A percentile compares a stretch with the other conserved stretches of the same genome.
Conservation (phyloP, 257 asterid genomes). For the Ligustrum vulgare region DNA sequence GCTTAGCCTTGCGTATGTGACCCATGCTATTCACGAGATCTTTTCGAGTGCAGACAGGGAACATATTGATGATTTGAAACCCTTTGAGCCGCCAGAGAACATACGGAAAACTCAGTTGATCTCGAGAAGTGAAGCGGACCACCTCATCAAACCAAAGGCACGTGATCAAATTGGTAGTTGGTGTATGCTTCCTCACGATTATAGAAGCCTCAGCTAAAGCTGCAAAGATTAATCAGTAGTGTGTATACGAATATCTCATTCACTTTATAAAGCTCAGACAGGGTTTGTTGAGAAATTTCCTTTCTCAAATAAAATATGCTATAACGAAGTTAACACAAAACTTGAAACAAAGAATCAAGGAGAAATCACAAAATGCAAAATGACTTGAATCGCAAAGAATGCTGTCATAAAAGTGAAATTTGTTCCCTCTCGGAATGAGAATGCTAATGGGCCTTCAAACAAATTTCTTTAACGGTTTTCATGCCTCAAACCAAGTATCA, state of each 20-base stretch:
- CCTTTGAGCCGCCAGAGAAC: slow-evolving; percentile 86
- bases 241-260: neutral
- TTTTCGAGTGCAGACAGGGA: slow-evolving; percentile 94
- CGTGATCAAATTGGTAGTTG: slow-evolving; percentile 61
- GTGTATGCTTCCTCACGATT: slow-evolving; percentile 91
- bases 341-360: no score
- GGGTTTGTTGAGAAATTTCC: no score
- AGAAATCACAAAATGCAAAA: no score
- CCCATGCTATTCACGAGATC: slow-evolving; percentile 99
- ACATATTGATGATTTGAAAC: slow-evolving; percentile 58
- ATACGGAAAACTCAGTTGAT: slow-evolving; percentile 93
- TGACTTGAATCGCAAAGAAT: no score
- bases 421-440: no score
- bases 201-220: slow-evolving; percentile 98
- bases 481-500: no score
- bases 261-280: slow-evolving; percentile 1
- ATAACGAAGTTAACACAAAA: no score
- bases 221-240: slow-evolving; percentile 37
- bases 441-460: no score
- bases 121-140: slow-evolving; percentile 94
- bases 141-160: slow-evolving; percentile 98
- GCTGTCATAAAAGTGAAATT: no score
- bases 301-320: no score
- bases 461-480: no score
- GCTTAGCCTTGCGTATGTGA: slow-evolving; percentile 92